Evolutionary conservation across 164 flowering plant genomes (phyloP), one percentile per base, ranked within the genome.

Genomic region (Tetracentron sinense): DNA sequence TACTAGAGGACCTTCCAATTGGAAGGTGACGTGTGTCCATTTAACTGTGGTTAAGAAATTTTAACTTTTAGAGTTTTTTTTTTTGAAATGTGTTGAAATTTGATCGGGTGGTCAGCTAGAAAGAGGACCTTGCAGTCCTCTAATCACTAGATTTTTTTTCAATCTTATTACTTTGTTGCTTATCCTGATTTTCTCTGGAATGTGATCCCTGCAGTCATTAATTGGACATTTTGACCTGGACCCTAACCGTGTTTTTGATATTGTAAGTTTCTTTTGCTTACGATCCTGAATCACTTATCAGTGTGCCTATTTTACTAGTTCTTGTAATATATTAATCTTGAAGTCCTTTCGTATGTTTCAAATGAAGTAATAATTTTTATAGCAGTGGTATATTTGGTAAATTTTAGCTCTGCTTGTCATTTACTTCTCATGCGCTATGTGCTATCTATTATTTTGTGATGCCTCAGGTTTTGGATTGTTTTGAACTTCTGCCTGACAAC

Each of bases 211-310:
- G 79, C 97, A 95, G 99, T 95, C 99, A 48, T 76, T 95, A 54
- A 95, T 95, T 77, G 99, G 99, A 23, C 99, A 95, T 72, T 95
- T 95, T 57, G 97, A 95, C 81, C 82, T 92, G 74, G 99, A 95
- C 62, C 99, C 99, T 14, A 95, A 95, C 68, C 98, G 98, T 69
- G 99, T 90, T 61, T 95, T 92, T 80, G 99, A 95, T 71, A 88
- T 95, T 69, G 99, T 95, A 83, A 90, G 99, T 81, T 66, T 20
- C 54, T n/a, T 49, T 74, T 46, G 28, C 16, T 29, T 27, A 25
- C 0, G 2, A 35, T 38, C 25, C 1, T 35, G 55, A n/a, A n/a
- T n/a, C n/a, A n/a, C n/a, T n/a, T n/a, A 29, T 30, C 25, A 46
- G 28, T 44, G 11, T 46, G 21, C 30, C 21, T 4, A 47, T 54